phyloP scores from a whole-genome alignment of 768 basidiomycete genomes.

The Gymnopilus junonius region DNA sequence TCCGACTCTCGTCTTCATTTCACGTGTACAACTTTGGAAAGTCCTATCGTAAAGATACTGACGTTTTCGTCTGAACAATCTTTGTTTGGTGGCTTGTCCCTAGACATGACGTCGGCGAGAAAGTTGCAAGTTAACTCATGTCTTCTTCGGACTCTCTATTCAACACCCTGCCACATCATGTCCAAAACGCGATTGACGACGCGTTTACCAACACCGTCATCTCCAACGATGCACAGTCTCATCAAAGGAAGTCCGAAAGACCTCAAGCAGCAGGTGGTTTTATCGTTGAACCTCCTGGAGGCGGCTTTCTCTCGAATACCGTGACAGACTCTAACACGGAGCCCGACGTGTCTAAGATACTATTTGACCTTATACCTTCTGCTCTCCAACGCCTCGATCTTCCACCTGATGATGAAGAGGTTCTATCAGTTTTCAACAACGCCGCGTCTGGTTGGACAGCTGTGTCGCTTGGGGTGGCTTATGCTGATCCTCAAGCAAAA shows the following conservation, averaged over 20 bases:
- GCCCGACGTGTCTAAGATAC: constrained; percentile 39
- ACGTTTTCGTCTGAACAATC: too few species aligned
- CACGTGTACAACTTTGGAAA: background rate
- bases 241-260: background rate
- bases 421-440: constrained; percentile 73
- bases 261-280: constrained; percentile 34
- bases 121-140: background rate
- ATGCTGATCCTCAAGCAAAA: constrained; percentile 22
- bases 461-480: constrained; percentile 11
- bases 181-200: constrained; percentile 53
- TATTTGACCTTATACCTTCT: constrained; percentile 57
- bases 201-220: constrained; percentile 45
- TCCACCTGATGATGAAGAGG: constrained; percentile 72
- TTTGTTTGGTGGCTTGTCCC: too few species aligned
- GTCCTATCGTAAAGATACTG: background rate
- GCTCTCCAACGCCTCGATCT: constrained; percentile 70
- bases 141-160: constrained; percentile 33
- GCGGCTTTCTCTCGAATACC: constrained; percentile 35
- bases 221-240: background rate
- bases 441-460: constrained; percentile 75
- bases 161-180: constrained; percentile 39
- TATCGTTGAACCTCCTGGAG: constrained; percentile 24
- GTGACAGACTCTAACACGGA: background rate
- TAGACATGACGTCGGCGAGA: background rate
- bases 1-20: background rate